Percentiles rank a stretch among this genome's conserved stretches.
Evolutionary conservation across 1,139 yeast species (phyloP).

Genomic region (Hyphopichia buzzinii): DNA sequence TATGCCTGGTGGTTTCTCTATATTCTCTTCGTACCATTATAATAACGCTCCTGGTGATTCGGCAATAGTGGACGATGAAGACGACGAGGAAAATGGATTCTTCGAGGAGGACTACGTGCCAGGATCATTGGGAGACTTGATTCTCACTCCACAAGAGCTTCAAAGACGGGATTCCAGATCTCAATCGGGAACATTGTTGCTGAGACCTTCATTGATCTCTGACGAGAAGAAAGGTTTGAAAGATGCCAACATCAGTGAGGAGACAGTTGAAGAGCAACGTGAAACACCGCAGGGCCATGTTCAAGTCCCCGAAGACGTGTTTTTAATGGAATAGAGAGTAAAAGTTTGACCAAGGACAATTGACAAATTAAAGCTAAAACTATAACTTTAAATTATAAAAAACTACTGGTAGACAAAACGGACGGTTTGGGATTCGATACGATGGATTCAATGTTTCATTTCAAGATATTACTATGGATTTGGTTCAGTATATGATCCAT

Average conservation of each 20-base stretch:
- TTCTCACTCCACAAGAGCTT: constrained; percentile 74
- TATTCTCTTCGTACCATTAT: constrained; percentile 9
- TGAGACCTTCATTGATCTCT: constrained; percentile 29
- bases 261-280: background rate
- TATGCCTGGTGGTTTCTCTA: constrained; percentile 8
- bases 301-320: no score
- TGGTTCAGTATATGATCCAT: no score
- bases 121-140: constrained; percentile 63
- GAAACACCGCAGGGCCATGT: constrained; percentile 8
- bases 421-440: no score
- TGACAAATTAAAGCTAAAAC: no score
- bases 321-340: constrained; percentile 36
- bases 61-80: constrained; percentile 43
- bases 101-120: constrained; percentile 78
- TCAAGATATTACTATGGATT: no score
- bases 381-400: no score
- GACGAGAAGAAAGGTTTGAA: constrained; percentile 5
- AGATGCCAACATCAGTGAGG: constrained; percentile 5
- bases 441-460: no score
- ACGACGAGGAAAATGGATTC: constrained; percentile 26
- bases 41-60: constrained; percentile 23
- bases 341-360: no score
- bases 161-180: constrained; percentile 62
- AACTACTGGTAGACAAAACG: no score
- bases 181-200: constrained; percentile 44